Conservation (phyloP, 495 filamentous ascomycete genomes). For the Aspergillus sparsus region DNA sequence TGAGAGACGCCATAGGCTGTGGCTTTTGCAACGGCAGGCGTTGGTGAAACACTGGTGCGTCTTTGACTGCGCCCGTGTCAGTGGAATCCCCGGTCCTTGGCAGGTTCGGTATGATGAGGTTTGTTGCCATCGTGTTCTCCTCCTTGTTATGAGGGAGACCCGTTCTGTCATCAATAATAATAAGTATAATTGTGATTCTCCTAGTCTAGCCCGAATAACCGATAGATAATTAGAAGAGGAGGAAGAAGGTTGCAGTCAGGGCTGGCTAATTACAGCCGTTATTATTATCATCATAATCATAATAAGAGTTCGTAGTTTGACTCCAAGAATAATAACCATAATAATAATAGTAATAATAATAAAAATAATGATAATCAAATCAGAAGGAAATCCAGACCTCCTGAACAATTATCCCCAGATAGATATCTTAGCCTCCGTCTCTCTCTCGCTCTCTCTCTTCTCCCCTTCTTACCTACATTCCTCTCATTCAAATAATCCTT, state of each 20-base stretch:
- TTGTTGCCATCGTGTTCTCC: constrained; percentile 2
- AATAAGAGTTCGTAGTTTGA: background rate
- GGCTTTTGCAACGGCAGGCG: constrained; percentile 5
- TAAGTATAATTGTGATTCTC: constrained; percentile 14
- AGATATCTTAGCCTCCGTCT: background rate
- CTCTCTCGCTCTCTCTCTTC: background rate
- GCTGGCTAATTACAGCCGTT: no score
- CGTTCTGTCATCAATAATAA: background rate
- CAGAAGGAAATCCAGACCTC: background rate
- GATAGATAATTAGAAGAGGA: background rate
- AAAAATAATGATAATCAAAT: background rate
- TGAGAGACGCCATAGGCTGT: constrained; percentile 30
- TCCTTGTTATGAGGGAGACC: background rate
- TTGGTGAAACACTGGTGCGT: constrained; percentile 49
- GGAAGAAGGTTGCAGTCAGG: no score
- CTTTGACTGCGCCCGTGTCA: constrained; percentile 28
- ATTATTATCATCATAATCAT: background rate
- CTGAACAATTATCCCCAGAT: background rate
- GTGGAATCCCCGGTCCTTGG: constrained; percentile 24
- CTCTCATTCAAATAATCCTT: background rate
- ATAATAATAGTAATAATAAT: constrained; percentile 1
- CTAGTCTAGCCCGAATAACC: constrained; percentile 11
- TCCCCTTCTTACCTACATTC: background rate
- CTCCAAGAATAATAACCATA: background rate
- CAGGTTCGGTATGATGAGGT: no score